Base-by-base conservation (phyloP, 2,329 filamentous ascomycete species). In the Rhexocercosporidium sp. region DNA sequence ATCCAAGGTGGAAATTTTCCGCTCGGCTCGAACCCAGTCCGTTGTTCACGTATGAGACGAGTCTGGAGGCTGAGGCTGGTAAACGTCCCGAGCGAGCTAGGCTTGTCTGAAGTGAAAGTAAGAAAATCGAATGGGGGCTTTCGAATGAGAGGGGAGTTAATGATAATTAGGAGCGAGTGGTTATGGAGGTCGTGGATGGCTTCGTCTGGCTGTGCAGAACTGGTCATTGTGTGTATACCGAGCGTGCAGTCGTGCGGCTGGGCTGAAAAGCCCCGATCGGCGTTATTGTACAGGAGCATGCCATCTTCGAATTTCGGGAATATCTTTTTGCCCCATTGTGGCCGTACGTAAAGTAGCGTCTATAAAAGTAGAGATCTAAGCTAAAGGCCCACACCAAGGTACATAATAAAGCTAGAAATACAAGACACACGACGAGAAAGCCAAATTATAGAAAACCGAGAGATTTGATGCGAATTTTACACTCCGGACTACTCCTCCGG, bases 91-190 rank as follows among this genome's bases (percentile, higher is more conserved):
- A 27, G 22, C 12, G 12, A 31, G 14, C 49, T 31, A 53, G 49
- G 27, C n/a, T 44, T 53, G 49, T 31, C 49, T 53, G 49, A 27
- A 53, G 49, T 53, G 47, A 53, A 53, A 53, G 49, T n/a, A 31
- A 31, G 14, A 53, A 53, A 6, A 53, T 29, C 34, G 12, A 11
- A 37, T 11, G 34, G 12, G 8, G 12, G 8, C 4, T 11, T 37
- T 37, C 8, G 34, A 37, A 2, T 9, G 8, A 37, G n/a, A 5
- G 8, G 4, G 34, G 34, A 7, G 5, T 37, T 11, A 11, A 2
- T 37, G 8, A 6, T 7, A 9, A 11, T 9, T 11, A 6, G 12
- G 8, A 11, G 34, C 2, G 34, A 11, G 12, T 37, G 2, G 12
- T 37, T 37, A 11, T 11, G 9, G 34, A 6, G 34, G 34, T 12